These are phyloP conservation scores for Talaromyces trachyspermus DNA, from an alignment of 495 filamentous ascomycete species.

Conservation along the genomic window DNA sequence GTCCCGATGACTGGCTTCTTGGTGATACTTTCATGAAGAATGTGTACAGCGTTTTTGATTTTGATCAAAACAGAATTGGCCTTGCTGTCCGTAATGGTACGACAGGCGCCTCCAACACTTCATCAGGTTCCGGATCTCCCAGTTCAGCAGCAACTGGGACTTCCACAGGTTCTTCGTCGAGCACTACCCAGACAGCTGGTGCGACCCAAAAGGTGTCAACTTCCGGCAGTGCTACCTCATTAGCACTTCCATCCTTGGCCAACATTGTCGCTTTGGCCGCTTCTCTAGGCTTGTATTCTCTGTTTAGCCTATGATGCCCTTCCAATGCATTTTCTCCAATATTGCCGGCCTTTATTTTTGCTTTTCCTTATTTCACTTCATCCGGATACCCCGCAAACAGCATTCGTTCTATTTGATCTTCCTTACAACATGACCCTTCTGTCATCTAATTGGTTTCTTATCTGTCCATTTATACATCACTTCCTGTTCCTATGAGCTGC, in stretches of 20 bases:
- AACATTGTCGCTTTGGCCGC: neutral
- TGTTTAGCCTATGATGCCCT: neutral
- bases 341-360: too few species aligned
- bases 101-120: neutral
- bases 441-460: neutral
- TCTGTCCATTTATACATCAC: too few species aligned
- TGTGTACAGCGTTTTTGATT: constrained; percentile 81
- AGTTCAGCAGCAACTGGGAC: neutral
- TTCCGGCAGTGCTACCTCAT: neutral
- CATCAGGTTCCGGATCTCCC: neutral
- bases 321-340: too few species aligned
- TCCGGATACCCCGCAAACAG: constrained; percentile 5
- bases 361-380: neutral
- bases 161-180: neutral
- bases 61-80: constrained; percentile 39
- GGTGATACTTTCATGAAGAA: constrained; percentile 86
- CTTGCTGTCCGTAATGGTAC: constrained; percentile 22
- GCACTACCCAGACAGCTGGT: neutral
- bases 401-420: neutral
- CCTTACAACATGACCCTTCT: neutral
- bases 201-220: neutral
- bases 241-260: neutral
- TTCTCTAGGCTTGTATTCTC: neutral
- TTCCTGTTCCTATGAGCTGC: too few species aligned
- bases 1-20: constrained; percentile 57